These are phyloP conservation scores for Spathaspora gorwiae DNA, from an alignment of 805 yeast genomes.

Conservation along the genomic window DNA sequence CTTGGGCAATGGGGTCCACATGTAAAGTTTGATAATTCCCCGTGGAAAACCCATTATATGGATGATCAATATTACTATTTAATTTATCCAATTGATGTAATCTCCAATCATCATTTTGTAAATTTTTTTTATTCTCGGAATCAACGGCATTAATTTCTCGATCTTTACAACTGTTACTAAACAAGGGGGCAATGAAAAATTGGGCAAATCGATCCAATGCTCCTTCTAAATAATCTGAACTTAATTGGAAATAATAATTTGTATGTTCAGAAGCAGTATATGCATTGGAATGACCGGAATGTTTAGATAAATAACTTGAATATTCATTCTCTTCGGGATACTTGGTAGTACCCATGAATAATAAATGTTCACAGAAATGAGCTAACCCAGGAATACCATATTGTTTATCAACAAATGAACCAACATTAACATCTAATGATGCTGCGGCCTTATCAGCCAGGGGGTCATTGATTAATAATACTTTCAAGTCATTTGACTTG, in stretches of 20 bases:
- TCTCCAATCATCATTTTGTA: constrained; percentile 89
- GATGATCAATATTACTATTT: constrained; percentile 69
- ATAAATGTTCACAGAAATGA: constrained; percentile 62
- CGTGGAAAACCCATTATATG: constrained; percentile 83
- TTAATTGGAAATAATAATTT: constrained; percentile 84
- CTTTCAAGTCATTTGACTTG: constrained; percentile 50
- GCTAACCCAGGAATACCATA: constrained; percentile 65
- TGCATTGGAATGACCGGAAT: constrained; percentile 89
- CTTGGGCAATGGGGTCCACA: constrained; percentile 52
- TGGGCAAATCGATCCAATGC: constrained; percentile 92
- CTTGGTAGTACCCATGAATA: constrained; percentile 76
- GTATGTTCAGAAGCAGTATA: constrained; percentile 87
- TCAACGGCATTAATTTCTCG: constrained; percentile 93
- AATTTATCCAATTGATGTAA: constrained; percentile 78
- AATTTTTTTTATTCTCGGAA: constrained; percentile 90
- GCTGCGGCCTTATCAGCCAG: constrained; percentile 74
- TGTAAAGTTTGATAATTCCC: constrained; percentile 80
- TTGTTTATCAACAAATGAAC: constrained; percentile 66
- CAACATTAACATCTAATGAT: constrained; percentile 72
- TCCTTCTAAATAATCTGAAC: constrained; percentile 70
- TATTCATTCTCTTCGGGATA: constrained; percentile 75
- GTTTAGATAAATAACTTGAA: constrained; percentile 68
- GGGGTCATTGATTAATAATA: constrained; percentile 63
- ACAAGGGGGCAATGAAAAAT: constrained; percentile 83
- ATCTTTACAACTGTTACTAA: constrained; percentile 69